A percentile compares a stretch with the other conserved stretches of the same genome.
Conservation (phyloP, 2,329 filamentous ascomycete species). For the Phoma herbarum region DNA sequence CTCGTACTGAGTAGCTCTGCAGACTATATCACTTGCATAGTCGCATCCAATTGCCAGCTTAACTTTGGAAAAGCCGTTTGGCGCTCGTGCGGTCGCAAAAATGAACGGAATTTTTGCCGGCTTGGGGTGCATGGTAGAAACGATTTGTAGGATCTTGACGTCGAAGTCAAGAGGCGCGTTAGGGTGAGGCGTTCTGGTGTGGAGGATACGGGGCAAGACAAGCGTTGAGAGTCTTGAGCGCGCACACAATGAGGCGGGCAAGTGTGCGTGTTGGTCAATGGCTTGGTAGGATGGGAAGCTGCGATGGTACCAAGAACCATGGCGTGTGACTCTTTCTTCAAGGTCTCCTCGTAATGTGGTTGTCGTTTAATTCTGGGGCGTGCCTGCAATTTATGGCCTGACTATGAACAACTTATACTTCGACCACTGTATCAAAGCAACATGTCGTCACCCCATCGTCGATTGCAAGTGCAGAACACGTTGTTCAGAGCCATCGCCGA, state of each 20-base stretch:
- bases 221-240: background rate
- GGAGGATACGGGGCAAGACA: background rate
- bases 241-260: background rate
- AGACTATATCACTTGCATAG: background rate
- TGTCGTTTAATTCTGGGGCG: background rate
- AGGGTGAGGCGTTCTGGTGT: background rate
- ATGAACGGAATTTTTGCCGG: background rate
- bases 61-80: background rate
- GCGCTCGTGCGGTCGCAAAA: background rate
- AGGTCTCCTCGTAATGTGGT: background rate
- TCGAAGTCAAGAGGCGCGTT: background rate
- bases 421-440: background rate
- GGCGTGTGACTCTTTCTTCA: background rate
- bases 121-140: too few species aligned
- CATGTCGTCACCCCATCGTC: background rate
- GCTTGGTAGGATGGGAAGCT: background rate
- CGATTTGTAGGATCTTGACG: background rate
- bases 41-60: background rate
- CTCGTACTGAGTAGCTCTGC: background rate
- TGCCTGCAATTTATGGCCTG: background rate
- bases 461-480: background rate
- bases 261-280: background rate
- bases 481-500: background rate
- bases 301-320: background rate
- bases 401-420: background rate